Base-by-base conservation (phyloP, 495 filamentous ascomycete genomes). In the Penicillium maclennaniae region DNA sequence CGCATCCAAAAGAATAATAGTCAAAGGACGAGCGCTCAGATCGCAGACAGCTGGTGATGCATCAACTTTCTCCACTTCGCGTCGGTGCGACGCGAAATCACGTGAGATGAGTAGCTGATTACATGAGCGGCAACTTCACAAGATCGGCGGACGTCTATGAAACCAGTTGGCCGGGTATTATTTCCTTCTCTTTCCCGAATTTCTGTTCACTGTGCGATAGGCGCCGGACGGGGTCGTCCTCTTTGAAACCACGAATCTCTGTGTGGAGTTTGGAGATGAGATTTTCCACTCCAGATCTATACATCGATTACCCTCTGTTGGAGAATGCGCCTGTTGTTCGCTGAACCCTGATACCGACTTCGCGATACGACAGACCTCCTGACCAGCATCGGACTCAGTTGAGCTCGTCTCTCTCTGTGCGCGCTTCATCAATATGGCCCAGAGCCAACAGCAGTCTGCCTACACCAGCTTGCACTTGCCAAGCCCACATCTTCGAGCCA, bases 31-130 rank as follows among this genome's bases (percentile, higher is more conserved):
- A 53, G 42, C 37, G 56, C 48, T 53, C 54, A 37, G 52, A 51
- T 58, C 53, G 48, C 49, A 17, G 14, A 39, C 25, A 17, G 41
- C 39, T 59, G 59, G 46, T 63, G 56, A 58, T 49, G 49, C 36
- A 49, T 63, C 60, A 51, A 58, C 51, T 51, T 56, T 56, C 54
- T 48, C 47, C 55, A 58, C 49, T 56, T 45, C 68, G 68, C 66
- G 66, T 56, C 48, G 43, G 56, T 44, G 56, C 50, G 51, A 68
- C 68, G 63, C 66, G 68, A 63, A 60, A 45, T 65, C 68, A 70
- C 66, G 63, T 70, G 66, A 1, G 21, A 25, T 7, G 9, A n/a
- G 41, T 50, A 31, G 21, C 19, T 9, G 48, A 19, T 51, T 23
- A 53, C 10, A 25, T 50, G 52, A 58, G 54, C 43, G 17, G 3